phyloP scores from a whole-genome alignment of 2,329 filamentous ascomycete genomes.

The Ophiostoma triangulosporum region DNA sequence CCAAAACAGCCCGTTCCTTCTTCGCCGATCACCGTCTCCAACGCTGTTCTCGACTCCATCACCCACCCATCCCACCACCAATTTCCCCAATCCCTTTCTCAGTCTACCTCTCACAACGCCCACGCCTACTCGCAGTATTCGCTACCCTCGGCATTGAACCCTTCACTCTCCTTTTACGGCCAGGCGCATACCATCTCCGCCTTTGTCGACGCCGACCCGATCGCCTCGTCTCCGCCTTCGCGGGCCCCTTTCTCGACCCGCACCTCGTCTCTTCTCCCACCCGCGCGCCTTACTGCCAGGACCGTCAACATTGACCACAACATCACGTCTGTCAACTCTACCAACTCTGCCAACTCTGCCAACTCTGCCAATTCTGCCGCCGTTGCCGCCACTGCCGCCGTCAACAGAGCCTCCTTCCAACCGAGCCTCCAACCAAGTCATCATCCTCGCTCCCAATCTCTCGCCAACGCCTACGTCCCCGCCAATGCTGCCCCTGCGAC shows the following conservation, averaged over 20 bases:
- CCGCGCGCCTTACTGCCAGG: conserved; percentile 18
- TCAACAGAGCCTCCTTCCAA: background rate
- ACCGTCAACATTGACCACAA: background rate
- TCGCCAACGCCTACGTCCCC: conserved; percentile 14
- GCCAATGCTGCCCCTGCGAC: conserved; percentile 7
- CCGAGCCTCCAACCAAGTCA: background rate
- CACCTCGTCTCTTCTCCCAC: conserved; percentile 31
- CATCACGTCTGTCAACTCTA: background rate
- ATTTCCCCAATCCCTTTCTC: background rate
- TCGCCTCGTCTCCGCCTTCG: conserved; percentile 6
- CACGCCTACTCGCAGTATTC: background rate
- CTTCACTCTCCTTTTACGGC: background rate
- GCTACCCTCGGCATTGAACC: background rate
- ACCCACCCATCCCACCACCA: conserved; percentile 1
- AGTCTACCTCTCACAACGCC: background rate
- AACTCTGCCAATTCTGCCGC: background rate
- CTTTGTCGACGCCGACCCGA: background rate
- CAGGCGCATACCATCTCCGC: conserved; percentile 6
- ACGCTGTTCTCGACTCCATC: conserved; percentile 7
- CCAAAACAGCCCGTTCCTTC: conserved; percentile 5
- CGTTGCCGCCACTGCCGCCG: background rate
- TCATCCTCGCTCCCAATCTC: background rate
- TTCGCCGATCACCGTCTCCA: conserved; percentile 12
- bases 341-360: background rate
- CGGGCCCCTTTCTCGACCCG: conserved; percentile 23